A percentile compares a stretch with the other conserved stretches of the same genome.
Evolutionary conservation across 495 filamentous ascomycete genomes (phyloP).

Genomic region (Tuber calosporum): DNA sequence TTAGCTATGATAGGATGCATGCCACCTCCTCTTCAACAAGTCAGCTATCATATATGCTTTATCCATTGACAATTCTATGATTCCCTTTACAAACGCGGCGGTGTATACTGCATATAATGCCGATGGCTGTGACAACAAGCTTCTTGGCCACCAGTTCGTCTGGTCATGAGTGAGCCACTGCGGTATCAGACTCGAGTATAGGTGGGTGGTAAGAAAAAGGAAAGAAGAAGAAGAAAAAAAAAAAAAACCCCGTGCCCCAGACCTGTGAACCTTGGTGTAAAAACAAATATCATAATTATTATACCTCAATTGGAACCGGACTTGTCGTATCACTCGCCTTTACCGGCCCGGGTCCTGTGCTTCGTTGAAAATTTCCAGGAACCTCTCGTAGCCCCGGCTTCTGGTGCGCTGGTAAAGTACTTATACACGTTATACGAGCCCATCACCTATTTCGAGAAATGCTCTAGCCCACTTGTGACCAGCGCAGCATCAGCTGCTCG

Average conservation of each 20-base stretch:
- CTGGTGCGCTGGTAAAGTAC: not conserved
- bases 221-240: too few species aligned
- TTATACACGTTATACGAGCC: not conserved
- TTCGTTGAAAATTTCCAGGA: not conserved
- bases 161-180: not conserved
- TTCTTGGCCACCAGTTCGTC: not conserved
- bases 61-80: slow-evolving; percentile 5
- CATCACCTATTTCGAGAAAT: not conserved
- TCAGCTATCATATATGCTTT: slow-evolving; percentile 10
- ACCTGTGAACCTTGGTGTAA: not conserved
- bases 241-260: not conserved
- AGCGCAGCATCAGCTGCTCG: not conserved
- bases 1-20: slow-evolving; percentile 28
- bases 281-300: not conserved
- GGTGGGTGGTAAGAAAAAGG: not conserved
- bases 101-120: not conserved
- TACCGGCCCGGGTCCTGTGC: not conserved
- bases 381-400: not conserved
- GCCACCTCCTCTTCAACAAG: slow-evolving; percentile 24
- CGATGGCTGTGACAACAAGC: not conserved
- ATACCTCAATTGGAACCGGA: not conserved
- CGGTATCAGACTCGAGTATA: not conserved
- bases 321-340: not conserved
- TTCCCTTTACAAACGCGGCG: not conserved
- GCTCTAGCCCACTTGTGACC: not conserved